Conservation (phyloP, 495 filamentous ascomycete genomes). For the Penicillium malachiteum region DNA sequence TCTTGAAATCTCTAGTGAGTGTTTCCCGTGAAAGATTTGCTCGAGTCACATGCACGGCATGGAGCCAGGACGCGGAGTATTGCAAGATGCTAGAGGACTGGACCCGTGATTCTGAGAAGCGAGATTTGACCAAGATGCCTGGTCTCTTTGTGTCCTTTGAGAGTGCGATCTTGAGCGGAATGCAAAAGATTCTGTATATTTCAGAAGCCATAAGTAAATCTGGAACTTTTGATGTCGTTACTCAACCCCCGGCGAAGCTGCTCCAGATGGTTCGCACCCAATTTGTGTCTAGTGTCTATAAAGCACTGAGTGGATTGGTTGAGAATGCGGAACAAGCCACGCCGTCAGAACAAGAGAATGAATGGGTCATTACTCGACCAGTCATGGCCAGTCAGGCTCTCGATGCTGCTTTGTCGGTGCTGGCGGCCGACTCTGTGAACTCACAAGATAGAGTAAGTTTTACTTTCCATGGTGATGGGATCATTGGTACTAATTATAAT, state of each 20-base stretch:
- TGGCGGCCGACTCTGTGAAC: constrained; percentile 59
- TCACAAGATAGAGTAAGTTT: constrained; percentile 65
- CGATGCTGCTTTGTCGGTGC: constrained; percentile 34
- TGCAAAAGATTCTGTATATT: constrained; percentile 94
- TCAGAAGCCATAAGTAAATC: constrained; percentile 73
- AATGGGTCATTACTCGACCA: constrained; percentile 38
- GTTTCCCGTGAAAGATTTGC: constrained; percentile 81
- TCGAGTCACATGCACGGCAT: constrained; percentile 75
- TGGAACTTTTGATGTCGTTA: constrained; percentile 69
- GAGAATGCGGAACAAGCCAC: constrained; percentile 83
- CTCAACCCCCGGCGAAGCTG: constrained; percentile 77
- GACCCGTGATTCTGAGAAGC: constrained; percentile 72
- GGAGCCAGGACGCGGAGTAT: constrained; percentile 85
- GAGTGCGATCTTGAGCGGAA: constrained; percentile 67
- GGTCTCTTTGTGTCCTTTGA: constrained; percentile 77
- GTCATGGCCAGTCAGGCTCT: constrained; percentile 26
- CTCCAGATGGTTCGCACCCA: constrained; percentile 80
- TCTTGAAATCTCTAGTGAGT: constrained; percentile 68
- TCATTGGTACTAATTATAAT: constrained; percentile 1
- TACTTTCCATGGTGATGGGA: background rate
- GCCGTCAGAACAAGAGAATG: constrained; percentile 59
- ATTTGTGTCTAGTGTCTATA: constrained; percentile 90
- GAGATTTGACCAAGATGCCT: constrained; percentile 89
- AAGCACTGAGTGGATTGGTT: constrained; percentile 87
- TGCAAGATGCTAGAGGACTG: constrained; percentile 91